These are phyloP conservation scores for Arthrocladium fulminans DNA, from an alignment of 2,329 filamentous ascomycete genomes.

Conservation along the genomic window DNA sequence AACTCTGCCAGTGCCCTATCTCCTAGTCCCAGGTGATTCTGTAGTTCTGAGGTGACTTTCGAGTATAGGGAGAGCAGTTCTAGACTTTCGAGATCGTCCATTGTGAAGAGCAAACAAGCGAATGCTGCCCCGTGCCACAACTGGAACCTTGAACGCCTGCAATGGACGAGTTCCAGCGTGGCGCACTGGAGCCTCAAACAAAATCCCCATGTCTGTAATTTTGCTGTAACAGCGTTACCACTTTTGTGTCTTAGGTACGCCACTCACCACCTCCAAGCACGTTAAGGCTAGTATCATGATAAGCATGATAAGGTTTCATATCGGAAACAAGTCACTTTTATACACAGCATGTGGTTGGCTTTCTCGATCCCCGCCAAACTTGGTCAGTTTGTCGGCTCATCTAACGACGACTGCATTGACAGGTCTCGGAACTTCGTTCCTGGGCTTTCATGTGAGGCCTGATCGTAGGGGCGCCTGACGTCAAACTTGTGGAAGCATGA, in stretches of 20 bases:
- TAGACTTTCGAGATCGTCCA: slow-evolving; percentile 87
- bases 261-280: neutral
- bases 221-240: neutral
- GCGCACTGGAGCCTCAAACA: neutral
- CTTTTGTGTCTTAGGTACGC: neutral
- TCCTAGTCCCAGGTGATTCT: slow-evolving; percentile 84
- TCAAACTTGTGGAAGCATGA: neutral
- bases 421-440: neutral
- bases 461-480: neutral
- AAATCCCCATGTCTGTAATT: neutral
- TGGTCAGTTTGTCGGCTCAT: no score
- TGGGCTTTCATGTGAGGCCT: neutral
- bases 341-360: neutral
- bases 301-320: neutral
- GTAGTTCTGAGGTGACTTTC: slow-evolving; percentile 85
- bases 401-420: neutral
- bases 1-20: slow-evolving; percentile 97
- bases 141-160: neutral
- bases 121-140: neutral
- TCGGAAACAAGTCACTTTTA: neutral
- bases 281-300: neutral
- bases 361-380: no score
- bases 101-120: slow-evolving; percentile 30
- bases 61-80: slow-evolving; percentile 91
- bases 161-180: neutral